A percentile compares a stretch with the other conserved stretches of the same genome.
These are phyloP conservation scores for Rugiboletus extremiorientalis DNA, from an alignment of 1,284 basidiomycete genomes.

Conservation along the genomic window DNA sequence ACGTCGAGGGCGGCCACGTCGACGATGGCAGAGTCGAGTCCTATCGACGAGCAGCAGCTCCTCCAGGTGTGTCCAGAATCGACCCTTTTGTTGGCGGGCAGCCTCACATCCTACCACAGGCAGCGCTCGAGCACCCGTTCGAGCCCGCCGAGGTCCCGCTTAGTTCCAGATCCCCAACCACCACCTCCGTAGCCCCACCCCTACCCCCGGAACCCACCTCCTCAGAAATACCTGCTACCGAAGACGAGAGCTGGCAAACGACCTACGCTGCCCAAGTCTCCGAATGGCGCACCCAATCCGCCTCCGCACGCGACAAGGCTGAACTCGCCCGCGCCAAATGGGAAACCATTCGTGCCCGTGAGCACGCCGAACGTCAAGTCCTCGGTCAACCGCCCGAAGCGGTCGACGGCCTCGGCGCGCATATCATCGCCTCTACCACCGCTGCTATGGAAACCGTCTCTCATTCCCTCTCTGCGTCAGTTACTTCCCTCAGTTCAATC, in stretches of 20 bases:
- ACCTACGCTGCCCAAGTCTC: conserved; percentile 70
- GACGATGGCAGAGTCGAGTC: conserved; percentile 29
- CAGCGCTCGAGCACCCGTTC: conserved; percentile 29
- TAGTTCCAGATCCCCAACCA: conserved; percentile 10
- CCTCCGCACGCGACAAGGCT: conserved; percentile 72
- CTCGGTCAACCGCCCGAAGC: conserved; percentile 45
- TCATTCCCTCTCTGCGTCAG: conserved; percentile 19
- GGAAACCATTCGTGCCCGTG: conserved; percentile 48
- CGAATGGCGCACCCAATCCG: conserved; percentile 73
- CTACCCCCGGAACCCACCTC: background rate
- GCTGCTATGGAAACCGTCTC: conserved; percentile 19
- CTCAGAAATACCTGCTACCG: background rate
- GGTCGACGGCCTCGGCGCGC: conserved; percentile 50
- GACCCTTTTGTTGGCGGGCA: rapidly evolving
- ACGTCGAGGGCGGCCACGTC: background rate
- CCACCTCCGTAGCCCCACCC: conserved; percentile 1
- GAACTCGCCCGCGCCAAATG: conserved; percentile 71
- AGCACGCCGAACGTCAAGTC: conserved; percentile 31
- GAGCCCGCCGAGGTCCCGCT: conserved; percentile 28
- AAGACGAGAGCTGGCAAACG: conserved; percentile 50
- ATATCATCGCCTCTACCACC: conserved; percentile 27
- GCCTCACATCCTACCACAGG: conserved; percentile 8
- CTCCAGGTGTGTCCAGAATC: conserved; percentile 18
- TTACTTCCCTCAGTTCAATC: conserved; percentile 18
- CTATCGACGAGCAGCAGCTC: conserved; percentile 24